Base-by-base conservation (phyloP, 2,329 filamentous ascomycete species). In the Fusarium keratoplasticum region DNA sequence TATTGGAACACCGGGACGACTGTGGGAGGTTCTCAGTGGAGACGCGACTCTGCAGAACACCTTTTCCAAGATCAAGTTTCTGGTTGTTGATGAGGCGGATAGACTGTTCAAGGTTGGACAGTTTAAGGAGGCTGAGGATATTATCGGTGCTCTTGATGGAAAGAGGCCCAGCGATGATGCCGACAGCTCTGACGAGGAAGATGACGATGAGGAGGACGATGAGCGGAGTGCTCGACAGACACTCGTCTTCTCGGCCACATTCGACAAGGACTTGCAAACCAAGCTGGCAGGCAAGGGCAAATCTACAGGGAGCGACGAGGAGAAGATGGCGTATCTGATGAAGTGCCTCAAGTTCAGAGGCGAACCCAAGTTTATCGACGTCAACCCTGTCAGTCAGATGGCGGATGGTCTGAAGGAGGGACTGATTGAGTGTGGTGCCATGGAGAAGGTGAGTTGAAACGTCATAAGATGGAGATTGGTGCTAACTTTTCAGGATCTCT, bases 41-140 rank as follows among this genome's bases (percentile, higher is more conserved):
- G 94, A 93, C 52, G 88, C 89, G 13, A 90, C 91, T 7, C 83
- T 97, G 25, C 89, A 96, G 66, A 84, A 86, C 3, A 89, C 91
- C 3, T 91, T 99, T 77, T 92, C 92, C 79, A 84, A 89, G 59
- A 92, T 98, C 57, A 88, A 89, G 59, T 98, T 96, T 80, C 85
- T 99, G 3, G 95, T 98, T 0, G 89, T 99, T 1, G 96, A 99
- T 77, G 96, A 99, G 82, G 96, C 96, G 0, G 96, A 99, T 84
- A 89, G 96, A 61, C 87, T 99, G 20, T 88, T 99, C 70, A 96
- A 95, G 61, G 94, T 97, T 75, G 96, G 96, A 0, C 94, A 98
- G 80, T 99, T 98, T 84, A 96, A 98, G 82, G 96, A 99, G 81
- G 91, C 95, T 6, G 93, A 95, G 75, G 93, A 98, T 66, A 97